Percentiles rank a stretch among this genome's conserved stretches.
phyloP scores from a whole-genome alignment of 2,329 filamentous ascomycete genomes.

The Aspergillus calidoustus region DNA sequence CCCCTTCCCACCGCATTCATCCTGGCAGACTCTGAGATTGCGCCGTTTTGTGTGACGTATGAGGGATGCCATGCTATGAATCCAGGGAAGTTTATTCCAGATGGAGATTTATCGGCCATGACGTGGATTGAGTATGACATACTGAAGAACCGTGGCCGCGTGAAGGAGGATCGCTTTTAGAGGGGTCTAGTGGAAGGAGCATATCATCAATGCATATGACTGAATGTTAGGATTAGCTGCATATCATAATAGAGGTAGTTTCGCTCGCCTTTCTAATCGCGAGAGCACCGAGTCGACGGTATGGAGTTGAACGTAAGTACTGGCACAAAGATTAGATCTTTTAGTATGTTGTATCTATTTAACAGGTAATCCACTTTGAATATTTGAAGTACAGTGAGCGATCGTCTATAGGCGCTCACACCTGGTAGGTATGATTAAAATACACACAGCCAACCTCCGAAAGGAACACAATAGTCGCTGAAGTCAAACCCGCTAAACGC shows the following conservation, averaged over 20 bases:
- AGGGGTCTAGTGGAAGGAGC: background rate
- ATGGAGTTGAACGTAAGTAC: no score
- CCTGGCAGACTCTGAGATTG: conserved; percentile 78
- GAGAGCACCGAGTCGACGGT: background rate
- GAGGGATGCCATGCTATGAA: conserved; percentile 97
- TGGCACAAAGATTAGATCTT: no score
- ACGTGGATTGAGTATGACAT: conserved; percentile 89
- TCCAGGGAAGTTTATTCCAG: conserved; percentile 75
- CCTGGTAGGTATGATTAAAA: background rate
- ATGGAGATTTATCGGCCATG: conserved; percentile 69
- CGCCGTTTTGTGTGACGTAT: conserved; percentile 86
- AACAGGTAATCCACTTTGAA: no score
- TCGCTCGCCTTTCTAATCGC: background rate
- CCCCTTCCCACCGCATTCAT: conserved; percentile 84
- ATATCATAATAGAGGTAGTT: background rate
- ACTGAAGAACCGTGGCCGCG: conserved; percentile 61
- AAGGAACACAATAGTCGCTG: conserved; percentile 6
- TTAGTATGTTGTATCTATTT: no score
- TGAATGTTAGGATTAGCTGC: background rate
- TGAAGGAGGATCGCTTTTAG: conserved; percentile 67
- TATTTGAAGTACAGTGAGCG: background rate
- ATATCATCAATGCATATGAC: background rate
- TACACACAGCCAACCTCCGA: background rate
- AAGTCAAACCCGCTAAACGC: conserved; percentile 11
- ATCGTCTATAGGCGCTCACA: background rate